A percentile compares a stretch with the other conserved stretches of the same genome.
These are phyloP conservation scores for Erythrophleum fordii DNA, from an alignment of 306 rosid species.

Conservation along the genomic window DNA sequence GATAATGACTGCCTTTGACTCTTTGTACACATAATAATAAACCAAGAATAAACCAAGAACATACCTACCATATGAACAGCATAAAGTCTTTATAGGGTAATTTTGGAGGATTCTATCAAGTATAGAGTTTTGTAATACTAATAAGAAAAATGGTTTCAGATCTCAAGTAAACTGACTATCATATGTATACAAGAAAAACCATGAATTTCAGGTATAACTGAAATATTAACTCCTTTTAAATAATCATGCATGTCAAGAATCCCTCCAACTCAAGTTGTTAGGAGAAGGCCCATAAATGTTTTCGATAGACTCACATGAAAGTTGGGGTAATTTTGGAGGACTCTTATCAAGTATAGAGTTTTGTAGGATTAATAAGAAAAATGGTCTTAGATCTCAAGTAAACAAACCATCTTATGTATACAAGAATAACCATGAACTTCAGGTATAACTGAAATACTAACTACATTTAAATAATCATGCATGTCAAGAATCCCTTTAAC, in stretches of 20 bases:
- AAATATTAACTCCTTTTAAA: neutral
- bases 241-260: neutral
- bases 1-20: neutral
- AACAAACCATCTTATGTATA: neutral
- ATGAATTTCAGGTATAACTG: neutral
- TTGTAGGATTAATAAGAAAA: neutral
- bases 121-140: neutral
- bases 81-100: neutral
- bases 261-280: neutral
- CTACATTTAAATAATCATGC: neutral
- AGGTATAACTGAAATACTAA: neutral
- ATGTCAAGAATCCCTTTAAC: neutral
- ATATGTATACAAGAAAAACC: neutral
- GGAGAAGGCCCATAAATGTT: neutral
- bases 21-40: neutral
- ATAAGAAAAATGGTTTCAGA: neutral
- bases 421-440: neutral
- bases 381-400: neutral
- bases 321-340: neutral
- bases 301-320: too few relatives aligned
- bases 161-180: neutral
- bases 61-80: conserved; percentile 18
- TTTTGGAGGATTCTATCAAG: neutral
- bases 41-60: conserved; percentile 1
- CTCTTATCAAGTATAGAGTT: neutral